A percentile compares a stretch with the other conserved stretches of the same genome.
phyloP scores from a whole-genome alignment of 805 yeast species.

The Myxozyma lipomycoides region DNA sequence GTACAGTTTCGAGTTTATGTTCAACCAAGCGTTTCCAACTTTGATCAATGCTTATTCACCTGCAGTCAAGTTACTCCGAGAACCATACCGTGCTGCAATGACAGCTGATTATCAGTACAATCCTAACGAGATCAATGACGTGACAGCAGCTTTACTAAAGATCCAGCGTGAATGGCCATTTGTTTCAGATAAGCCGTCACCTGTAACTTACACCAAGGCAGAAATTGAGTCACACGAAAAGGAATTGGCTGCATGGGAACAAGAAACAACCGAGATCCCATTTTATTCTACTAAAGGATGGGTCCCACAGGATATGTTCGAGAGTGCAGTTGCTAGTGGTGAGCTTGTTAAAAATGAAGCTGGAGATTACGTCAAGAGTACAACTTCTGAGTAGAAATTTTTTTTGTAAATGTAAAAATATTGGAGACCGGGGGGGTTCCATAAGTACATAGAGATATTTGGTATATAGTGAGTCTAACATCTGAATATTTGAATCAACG shows the following conservation, averaged over 20 bases:
- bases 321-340: constrained; percentile 62
- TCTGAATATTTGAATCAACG: too few species aligned
- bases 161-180: constrained; percentile 33
- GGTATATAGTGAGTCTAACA: too few species aligned
- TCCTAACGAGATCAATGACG: constrained; percentile 42
- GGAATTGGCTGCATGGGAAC: constrained; percentile 63
- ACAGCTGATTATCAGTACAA: constrained; percentile 27
- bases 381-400: too few species aligned
- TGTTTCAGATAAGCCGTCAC: constrained; percentile 42
- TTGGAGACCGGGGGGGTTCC: too few species aligned
- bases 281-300: constrained; percentile 91
- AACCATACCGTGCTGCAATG: constrained; percentile 30
- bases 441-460: too few species aligned
- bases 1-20: constrained; percentile 74
- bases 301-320: constrained; percentile 93
- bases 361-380: constrained; percentile 46
- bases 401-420: background rate
- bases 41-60: constrained; percentile 81
- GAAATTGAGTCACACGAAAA: constrained; percentile 56
- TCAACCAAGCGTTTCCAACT: constrained; percentile 60
- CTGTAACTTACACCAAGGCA: constrained; percentile 56
- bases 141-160: constrained; percentile 34
- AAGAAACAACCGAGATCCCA: constrained; percentile 64
- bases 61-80: constrained; percentile 52
- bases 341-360: constrained; percentile 58